These are phyloP conservation scores for Xylaria sp. DNA, from an alignment of 2,329 filamentous ascomycete species.

Conservation along the genomic window DNA sequence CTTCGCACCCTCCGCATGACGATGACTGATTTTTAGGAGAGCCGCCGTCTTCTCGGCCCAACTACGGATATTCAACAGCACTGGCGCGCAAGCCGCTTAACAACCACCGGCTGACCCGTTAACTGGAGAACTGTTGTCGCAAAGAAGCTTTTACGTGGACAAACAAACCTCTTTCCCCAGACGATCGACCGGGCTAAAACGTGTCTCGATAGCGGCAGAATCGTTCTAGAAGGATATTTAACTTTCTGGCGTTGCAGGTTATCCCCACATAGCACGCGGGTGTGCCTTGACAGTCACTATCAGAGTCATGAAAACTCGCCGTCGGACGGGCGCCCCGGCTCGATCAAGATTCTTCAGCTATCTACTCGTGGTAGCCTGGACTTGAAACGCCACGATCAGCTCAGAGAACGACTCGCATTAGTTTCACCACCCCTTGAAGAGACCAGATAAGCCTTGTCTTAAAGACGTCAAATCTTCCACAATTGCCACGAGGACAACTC, in stretches of 20 bases:
- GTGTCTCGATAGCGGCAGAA: conserved; percentile 1
- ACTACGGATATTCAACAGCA: background rate
- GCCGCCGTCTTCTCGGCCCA: background rate
- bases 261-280: conserved; percentile 23
- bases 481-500: background rate
- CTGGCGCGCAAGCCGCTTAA: background rate
- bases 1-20: background rate
- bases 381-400: background rate
- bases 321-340: background rate
- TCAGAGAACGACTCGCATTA: background rate
- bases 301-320: conserved; percentile 23
- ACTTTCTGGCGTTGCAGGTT: background rate
- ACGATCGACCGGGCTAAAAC: conserved; percentile 11
- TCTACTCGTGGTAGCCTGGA: background rate
- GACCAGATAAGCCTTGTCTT: background rate
- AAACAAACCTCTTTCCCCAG: conserved; percentile 14
- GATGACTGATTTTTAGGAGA: background rate
- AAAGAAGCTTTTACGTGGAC: conserved; percentile 2
- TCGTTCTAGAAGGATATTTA: conserved; percentile 14
- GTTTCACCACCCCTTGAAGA: background rate
- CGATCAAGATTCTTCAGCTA: conserved; percentile 1
- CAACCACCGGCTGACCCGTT: background rate
- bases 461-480: background rate
- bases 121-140: conserved; percentile 5
- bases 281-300: conserved; percentile 13